Percentiles rank a stretch among this genome's conserved stretches.
phyloP scores from a whole-genome alignment of 164 flowering plant species.

The Magnolia officinalis region DNA sequence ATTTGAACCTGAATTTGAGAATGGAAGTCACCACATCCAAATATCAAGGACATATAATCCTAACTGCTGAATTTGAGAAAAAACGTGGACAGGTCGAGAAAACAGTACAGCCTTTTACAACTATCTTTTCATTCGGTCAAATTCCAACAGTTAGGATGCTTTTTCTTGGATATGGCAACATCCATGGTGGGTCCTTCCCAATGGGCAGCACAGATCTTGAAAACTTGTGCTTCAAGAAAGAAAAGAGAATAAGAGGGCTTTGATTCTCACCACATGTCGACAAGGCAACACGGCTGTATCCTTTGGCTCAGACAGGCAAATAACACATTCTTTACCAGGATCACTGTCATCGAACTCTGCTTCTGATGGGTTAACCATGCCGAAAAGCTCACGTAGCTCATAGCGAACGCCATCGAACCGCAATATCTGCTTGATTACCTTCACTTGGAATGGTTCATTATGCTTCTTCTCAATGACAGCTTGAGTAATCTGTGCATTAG shows the following conservation, averaged over 20 bases:
- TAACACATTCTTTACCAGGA: constrained; percentile 74
- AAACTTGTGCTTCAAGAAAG: not conserved
- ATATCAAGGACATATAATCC: no score
- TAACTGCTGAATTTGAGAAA: no score
- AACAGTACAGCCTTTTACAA: no score
- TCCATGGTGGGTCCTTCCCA: not conserved
- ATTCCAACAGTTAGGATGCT: no score
- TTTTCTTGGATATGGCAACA: no score
- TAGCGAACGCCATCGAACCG: constrained; percentile 77
- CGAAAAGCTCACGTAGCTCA: constrained; percentile 82
- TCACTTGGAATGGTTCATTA: constrained; percentile 49
- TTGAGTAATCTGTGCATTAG: constrained; percentile 72
- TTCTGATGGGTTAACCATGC: constrained; percentile 54
- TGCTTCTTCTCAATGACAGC: constrained; percentile 61
- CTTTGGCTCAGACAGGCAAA: constrained; percentile 91
- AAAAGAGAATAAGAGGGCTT: not conserved
- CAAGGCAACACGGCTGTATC: constrained; percentile 90
- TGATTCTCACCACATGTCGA: constrained; percentile 76
- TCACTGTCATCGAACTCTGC: constrained; percentile 44
- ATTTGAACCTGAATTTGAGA: no score
- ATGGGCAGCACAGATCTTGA: not conserved
- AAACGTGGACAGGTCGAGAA: no score
- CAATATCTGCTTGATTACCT: constrained; percentile 66
- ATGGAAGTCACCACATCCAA: no score
- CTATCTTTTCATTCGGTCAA: no score